Evolutionary conservation across 2,329 filamentous ascomycete genomes (phyloP).

Genomic region (Botrytis hyacinthi): DNA sequence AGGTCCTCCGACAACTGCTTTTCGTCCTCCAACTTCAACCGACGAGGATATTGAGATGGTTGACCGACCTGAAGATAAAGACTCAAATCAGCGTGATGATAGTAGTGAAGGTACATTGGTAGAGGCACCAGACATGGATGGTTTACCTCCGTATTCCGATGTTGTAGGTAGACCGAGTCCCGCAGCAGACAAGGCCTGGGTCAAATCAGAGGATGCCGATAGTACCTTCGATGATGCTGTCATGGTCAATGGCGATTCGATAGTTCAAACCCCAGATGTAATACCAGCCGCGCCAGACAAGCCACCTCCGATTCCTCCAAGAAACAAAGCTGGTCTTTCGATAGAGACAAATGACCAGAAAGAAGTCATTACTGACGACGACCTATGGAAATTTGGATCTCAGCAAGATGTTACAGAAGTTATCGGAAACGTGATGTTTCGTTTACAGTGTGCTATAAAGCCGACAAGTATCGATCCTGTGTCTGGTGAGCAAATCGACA

Average conservation of each 20-base stretch:
- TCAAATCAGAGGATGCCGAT: conserved; percentile 12
- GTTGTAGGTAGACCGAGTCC: neutral
- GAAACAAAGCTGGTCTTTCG: conserved; percentile 38
- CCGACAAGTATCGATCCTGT: conserved; percentile 60
- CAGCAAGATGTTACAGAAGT: conserved; percentile 98
- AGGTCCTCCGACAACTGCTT: conserved; percentile 27
- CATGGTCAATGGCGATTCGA: conserved; percentile 40
- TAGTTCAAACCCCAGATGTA: conserved; percentile 16
- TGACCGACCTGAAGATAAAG: conserved; percentile 33
- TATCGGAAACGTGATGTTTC: conserved; percentile 86
- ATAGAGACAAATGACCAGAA: conserved; percentile 36
- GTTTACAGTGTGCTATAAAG: conserved; percentile 84
- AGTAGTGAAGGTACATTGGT: conserved; percentile 44
- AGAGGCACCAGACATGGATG: conserved; percentile 32
- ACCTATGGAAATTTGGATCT: conserved; percentile 39
- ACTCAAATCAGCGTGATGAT: conserved; percentile 32
- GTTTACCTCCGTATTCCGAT: conserved; percentile 26
- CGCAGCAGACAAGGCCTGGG: neutral
- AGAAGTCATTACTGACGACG: conserved; percentile 34
- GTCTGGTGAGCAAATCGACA: conserved; percentile 76
- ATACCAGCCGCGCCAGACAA: conserved; percentile 32
- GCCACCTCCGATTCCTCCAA: conserved; percentile 39
- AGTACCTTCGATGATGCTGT: conserved; percentile 28
- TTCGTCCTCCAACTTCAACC: conserved; percentile 22
- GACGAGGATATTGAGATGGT: conserved; percentile 39